These are phyloP conservation scores for Blastocystis sp. DNA, from an alignment of 352 stramenopile species.

Conservation along the genomic window DNA sequence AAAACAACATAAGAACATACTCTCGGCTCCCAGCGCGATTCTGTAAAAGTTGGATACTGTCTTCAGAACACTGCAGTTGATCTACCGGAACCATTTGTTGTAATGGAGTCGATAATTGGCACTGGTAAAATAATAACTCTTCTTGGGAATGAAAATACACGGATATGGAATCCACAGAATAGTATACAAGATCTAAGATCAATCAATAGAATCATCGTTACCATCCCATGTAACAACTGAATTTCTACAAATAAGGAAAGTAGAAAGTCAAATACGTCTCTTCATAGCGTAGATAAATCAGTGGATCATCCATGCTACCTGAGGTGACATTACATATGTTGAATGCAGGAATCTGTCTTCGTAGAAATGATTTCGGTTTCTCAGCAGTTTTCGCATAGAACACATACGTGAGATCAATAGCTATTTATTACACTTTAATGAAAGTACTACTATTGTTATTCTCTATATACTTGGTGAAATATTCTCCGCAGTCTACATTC, in stretches of 20 bases:
- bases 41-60: neutral
- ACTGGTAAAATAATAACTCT: neutral
- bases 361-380: neutral
- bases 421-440: neutral
- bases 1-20: neutral
- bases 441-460: neutral
- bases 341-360: neutral
- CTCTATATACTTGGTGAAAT: neutral
- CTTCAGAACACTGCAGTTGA: neutral
- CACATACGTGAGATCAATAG: neutral
- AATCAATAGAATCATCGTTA: neutral
- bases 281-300: neutral
- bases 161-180: neutral
- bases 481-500: constrained; percentile 45
- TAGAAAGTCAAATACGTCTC: neutral
- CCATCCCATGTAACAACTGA: neutral
- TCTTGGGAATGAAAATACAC: neutral
- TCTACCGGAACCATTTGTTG: neutral
- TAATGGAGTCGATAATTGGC: neutral
- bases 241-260: neutral
- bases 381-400: neutral
- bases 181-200: neutral
- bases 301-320: neutral
- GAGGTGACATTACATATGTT: neutral
- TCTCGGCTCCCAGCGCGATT: neutral